phyloP scores from a whole-genome alignment of 2,329 filamentous ascomycete genomes.

The Pseudogymnoascus sp. region DNA sequence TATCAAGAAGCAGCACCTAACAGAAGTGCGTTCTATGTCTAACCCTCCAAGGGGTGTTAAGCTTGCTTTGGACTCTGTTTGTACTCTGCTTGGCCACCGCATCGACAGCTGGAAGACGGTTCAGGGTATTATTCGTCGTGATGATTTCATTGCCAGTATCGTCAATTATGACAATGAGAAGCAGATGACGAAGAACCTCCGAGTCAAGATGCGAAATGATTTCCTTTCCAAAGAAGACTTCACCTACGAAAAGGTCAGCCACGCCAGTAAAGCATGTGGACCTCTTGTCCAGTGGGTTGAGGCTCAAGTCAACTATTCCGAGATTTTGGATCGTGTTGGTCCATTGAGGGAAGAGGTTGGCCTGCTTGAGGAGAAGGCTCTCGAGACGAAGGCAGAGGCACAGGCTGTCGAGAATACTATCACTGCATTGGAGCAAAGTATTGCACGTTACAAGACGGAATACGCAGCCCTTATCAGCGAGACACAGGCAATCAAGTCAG shows the following conservation, averaged over 20 bases:
- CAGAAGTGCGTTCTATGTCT: constrained; percentile 94
- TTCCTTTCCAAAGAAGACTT: constrained; percentile 92
- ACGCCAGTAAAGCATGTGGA: constrained; percentile 92
- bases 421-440: constrained; percentile 75
- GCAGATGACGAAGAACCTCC: constrained; percentile 79
- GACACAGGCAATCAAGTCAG: constrained; percentile 91
- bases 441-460: constrained; percentile 90
- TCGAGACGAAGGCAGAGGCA: constrained; percentile 89
- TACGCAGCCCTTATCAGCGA: constrained; percentile 95
- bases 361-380: constrained; percentile 76
- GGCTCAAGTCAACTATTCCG: constrained; percentile 96
- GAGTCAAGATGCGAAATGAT: constrained; percentile 85
- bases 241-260: constrained; percentile 92
- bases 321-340: constrained; percentile 88
- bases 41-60: constrained; percentile 87
- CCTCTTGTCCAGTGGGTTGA: constrained; percentile 95
- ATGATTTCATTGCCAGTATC: constrained; percentile 97
- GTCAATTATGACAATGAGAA: constrained; percentile 93
- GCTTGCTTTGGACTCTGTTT: constrained; percentile 91
- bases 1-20: constrained; percentile 95
- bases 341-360: constrained; percentile 86
- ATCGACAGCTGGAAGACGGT: constrained; percentile 87
- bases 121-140: constrained; percentile 77
- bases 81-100: constrained; percentile 85
- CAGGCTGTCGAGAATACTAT: constrained; percentile 88